A percentile compares a stretch with the other conserved stretches of the same genome.
Evolutionary conservation across 148 eudicot genomes (phyloP).

Genomic region (Diospyros kaki): DNA sequence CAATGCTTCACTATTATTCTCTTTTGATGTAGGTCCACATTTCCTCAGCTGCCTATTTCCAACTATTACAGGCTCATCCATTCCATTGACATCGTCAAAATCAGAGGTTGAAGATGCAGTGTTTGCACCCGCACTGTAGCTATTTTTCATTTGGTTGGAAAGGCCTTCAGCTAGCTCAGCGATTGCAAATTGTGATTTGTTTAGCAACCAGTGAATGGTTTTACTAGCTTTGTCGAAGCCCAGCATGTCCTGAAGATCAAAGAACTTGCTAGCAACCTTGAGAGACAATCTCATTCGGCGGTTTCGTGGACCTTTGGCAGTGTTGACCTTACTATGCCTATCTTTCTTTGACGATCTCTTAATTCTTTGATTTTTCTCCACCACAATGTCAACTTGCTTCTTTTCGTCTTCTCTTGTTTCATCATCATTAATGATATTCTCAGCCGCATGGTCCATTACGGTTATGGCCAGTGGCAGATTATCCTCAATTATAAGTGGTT

Average conservation of each 20-base stretch:
- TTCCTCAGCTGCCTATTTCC: not conserved
- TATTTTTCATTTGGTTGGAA: not conserved
- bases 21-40: not conserved
- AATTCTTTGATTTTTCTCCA: no score
- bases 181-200: conserved; percentile 25
- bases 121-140: not conserved
- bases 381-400: no score
- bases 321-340: conserved; percentile 44
- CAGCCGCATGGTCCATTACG: no score
- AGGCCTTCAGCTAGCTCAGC: conserved; percentile 3
- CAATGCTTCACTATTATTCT: not conserved
- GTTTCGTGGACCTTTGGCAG: conserved; percentile 43
- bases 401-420: no score
- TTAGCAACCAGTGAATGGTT: conserved; percentile 45
- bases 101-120: not conserved
- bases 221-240: conserved; percentile 49
- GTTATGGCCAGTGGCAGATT: no score
- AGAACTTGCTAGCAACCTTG: conserved; percentile 36
- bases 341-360: conserved; percentile 13
- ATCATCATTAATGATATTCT: no score
- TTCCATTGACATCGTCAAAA: not conserved
- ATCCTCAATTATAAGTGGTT: no score
- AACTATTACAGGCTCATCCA: not conserved
- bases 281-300: conserved; percentile 47
- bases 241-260: conserved; percentile 43